Percentiles rank a stretch among this genome's conserved stretches.
Conservation (phyloP, 2,329 filamentous ascomycete species). For the Metarhizium album region DNA sequence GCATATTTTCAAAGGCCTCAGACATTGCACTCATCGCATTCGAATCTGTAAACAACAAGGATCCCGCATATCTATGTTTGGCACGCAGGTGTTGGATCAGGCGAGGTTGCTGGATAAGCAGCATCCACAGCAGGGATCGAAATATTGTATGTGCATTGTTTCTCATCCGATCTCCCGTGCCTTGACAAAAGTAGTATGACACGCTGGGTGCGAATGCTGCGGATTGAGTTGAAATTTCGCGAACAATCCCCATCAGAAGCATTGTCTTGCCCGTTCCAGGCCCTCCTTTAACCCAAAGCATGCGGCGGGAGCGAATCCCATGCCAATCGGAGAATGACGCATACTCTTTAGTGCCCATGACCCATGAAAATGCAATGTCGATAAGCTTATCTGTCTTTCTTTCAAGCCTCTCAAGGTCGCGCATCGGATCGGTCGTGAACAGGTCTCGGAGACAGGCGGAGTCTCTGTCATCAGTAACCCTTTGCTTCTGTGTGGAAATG, state of each 20-base stretch:
- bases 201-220: conserved; percentile 6
- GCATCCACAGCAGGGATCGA: conserved; percentile 28
- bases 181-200: conserved; percentile 31
- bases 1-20: conserved; percentile 29
- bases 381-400: conserved; percentile 9
- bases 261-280: conserved; percentile 28
- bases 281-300: conserved; percentile 25
- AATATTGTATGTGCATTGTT: conserved; percentile 26
- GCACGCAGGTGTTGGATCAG: conserved; percentile 26
- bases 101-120: conserved; percentile 16
- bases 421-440: conserved; percentile 7
- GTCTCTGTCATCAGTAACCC: conserved; percentile 7
- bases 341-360: conserved; percentile 7
- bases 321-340: conserved; percentile 19
- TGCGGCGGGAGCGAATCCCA: conserved; percentile 10
- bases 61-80: conserved; percentile 21
- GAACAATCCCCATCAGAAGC: conserved; percentile 20
- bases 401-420: conserved; percentile 9
- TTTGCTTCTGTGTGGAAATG: conserved; percentile 8
- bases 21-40: conserved; percentile 25
- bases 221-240: conserved; percentile 12
- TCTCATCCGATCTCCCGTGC: conserved; percentile 17
- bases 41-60: conserved; percentile 23
- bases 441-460: conserved; percentile 9
- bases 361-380: conserved; percentile 8